Conservation (phyloP, 108 stramenopile species). For the Chaetoceros muelleri region DNA sequence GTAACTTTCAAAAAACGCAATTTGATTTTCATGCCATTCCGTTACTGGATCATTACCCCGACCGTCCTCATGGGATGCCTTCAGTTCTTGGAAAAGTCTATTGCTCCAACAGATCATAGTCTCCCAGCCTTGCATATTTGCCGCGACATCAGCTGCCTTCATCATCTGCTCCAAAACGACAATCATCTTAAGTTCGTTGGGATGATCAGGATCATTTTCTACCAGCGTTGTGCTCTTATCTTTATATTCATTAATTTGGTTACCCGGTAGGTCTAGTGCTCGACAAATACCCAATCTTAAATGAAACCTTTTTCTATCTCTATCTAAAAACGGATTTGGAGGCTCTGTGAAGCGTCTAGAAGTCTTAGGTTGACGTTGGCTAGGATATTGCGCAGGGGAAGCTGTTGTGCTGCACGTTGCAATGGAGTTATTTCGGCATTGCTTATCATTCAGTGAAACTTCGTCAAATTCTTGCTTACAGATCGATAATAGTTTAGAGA, state of each 20-base stretch:
- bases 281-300: conserved; percentile 51
- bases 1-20: conserved; percentile 70
- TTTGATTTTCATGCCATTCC: conserved; percentile 62
- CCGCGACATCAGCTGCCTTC: conserved; percentile 56
- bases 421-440: too few relatives aligned
- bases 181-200: conserved; percentile 52
- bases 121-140: conserved; percentile 63
- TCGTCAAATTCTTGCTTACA: too few relatives aligned
- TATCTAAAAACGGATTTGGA: neutral
- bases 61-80: conserved; percentile 26
- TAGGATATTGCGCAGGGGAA: too few relatives aligned
- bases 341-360: neutral
- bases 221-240: conserved; percentile 1
- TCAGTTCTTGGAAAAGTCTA: conserved; percentile 50
- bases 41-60: conserved; percentile 50
- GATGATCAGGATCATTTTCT: conserved; percentile 32
- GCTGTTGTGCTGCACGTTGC: too few relatives aligned
- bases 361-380: too few relatives aligned
- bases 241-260: conserved; percentile 43
- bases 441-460: too few relatives aligned
- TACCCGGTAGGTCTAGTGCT: conserved; percentile 63
- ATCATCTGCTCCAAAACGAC: conserved; percentile 65
- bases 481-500: too few relatives aligned
- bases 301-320: neutral
- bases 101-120: conserved; percentile 55